Percentiles rank a stretch among this genome's conserved stretches.
These are phyloP conservation scores for Pleurotus salmoneostramineus DNA, from an alignment of 768 basidiomycete genomes.

Conservation along the genomic window DNA sequence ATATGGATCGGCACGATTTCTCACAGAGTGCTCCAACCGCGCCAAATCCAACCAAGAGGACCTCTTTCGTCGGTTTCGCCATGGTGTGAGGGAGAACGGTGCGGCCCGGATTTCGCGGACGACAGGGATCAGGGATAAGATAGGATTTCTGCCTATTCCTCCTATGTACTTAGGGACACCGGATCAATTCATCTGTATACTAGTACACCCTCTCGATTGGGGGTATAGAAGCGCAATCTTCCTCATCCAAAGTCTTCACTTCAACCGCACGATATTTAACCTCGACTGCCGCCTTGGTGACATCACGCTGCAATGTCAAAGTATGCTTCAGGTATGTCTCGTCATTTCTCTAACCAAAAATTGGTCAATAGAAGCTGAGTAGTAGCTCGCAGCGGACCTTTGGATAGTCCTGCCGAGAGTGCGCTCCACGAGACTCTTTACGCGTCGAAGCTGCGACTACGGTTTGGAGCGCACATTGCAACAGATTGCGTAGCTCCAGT, in stretches of 20 bases:
- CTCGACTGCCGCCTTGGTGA: conserved; percentile 72
- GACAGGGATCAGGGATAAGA: too few relatives aligned
- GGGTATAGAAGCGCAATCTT: conserved; percentile 92
- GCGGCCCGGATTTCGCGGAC: too few relatives aligned
- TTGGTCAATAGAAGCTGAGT: background rate
- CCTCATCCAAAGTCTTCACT: conserved; percentile 83
- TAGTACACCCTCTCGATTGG: conserved; percentile 96
- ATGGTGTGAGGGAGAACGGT: background rate
- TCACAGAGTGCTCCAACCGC: conserved; percentile 64
- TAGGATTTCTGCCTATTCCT: too few relatives aligned
- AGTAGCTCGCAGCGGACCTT: conserved; percentile 48
- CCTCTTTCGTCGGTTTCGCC: conserved; percentile 32
- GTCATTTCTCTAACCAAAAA: conserved; percentile 72
- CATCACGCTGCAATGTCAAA: conserved; percentile 82
- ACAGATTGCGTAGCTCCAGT: conserved; percentile 90
- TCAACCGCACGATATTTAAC: conserved; percentile 89
- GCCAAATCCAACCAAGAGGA: conserved; percentile 62
- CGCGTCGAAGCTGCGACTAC: conserved; percentile 89
- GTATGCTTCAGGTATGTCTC: conserved; percentile 92
- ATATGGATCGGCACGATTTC: conserved; percentile 13
- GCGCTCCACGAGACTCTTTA: conserved; percentile 96
- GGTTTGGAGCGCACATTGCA: conserved; percentile 94
- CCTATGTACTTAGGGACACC: too few relatives aligned
- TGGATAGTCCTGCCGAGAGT: conserved; percentile 95
- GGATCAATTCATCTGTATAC: conserved; percentile 6